Percentiles rank a stretch among this genome's conserved stretches.
Conservation (phyloP, 768 basidiomycete genomes). For the Piloderma croceum region DNA sequence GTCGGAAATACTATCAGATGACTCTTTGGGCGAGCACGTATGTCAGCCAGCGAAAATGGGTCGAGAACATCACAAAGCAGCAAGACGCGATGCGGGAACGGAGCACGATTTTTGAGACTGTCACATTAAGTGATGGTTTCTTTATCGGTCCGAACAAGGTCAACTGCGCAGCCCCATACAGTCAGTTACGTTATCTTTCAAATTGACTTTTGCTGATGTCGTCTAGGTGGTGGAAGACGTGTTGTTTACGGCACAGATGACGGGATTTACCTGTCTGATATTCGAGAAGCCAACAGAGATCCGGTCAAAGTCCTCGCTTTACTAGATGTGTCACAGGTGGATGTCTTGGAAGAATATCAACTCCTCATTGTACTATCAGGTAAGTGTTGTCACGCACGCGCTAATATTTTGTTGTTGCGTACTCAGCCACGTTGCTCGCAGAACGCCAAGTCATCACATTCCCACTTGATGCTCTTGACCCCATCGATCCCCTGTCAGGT, state of each 20-base stretch:
- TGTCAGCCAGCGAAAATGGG: constrained; percentile 86
- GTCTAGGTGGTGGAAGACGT: constrained; percentile 67
- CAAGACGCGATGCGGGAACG: constrained; percentile 80
- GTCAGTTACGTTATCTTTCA: constrained; percentile 49
- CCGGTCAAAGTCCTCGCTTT: constrained; percentile 88
- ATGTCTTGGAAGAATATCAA: constrained; percentile 93
- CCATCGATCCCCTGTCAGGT: constrained; percentile 83
- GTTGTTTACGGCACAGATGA: constrained; percentile 98
- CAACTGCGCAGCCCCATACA: constrained; percentile 60
- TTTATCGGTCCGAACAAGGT: constrained; percentile 69
- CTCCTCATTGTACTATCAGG: constrained; percentile 98
- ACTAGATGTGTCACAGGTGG: constrained; percentile 89
- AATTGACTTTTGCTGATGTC: not conserved
- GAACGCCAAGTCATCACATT: constrained; percentile 96
- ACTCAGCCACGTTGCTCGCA: constrained; percentile 24
- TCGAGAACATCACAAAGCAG: constrained; percentile 86
- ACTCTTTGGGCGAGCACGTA: constrained; percentile 88
- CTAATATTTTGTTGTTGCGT: not conserved
- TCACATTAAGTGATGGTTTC: constrained; percentile 81
- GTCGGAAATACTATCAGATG: constrained; percentile 86
- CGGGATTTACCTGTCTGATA: constrained; percentile 91
- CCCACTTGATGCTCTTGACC: constrained; percentile 88
- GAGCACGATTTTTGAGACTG: constrained; percentile 81
- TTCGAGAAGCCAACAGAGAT: constrained; percentile 68
- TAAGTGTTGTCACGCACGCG: constrained; percentile 25